Percentiles rank a stretch among this genome's conserved stretches.
phyloP scores from a whole-genome alignment of 106 monocot genomes.

The Platanthera guangdongensis region DNA sequence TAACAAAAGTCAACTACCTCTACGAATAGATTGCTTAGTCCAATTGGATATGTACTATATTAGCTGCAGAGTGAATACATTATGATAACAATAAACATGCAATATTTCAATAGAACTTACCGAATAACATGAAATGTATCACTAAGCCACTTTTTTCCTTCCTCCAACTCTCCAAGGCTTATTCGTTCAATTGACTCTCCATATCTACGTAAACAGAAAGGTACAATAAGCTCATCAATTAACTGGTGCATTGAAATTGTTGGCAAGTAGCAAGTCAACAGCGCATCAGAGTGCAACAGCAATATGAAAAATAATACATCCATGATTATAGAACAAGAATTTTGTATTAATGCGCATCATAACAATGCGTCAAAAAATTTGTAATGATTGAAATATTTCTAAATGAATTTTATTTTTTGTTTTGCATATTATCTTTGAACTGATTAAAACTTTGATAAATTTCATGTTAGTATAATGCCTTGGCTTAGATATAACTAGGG shows the following conservation, averaged over 20 bases:
- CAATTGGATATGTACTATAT: neutral
- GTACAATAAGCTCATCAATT: neutral
- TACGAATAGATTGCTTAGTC: neutral
- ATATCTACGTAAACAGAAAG: constrained; percentile 28
- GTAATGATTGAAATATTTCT: no score
- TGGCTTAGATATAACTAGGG: no score
- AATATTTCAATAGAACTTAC: constrained; percentile 22
- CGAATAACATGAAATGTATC: constrained; percentile 77
- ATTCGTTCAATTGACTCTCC: constrained; percentile 52
- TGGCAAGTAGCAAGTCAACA: neutral
- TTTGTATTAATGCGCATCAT: no score
- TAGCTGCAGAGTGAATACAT: no score
- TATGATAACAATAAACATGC: neutral
- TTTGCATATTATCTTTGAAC: no score
- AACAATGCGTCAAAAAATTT: no score
- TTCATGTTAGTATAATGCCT: no score
- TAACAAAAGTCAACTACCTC: neutral
- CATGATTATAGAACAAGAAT: neutral
- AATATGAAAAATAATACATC: neutral
- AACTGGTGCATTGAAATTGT: neutral
- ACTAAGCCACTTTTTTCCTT: constrained; percentile 80
- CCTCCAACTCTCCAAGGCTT: constrained; percentile 50
- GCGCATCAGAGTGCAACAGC: neutral
- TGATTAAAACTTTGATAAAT: no score
- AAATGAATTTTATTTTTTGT: no score